Percentiles rank a stretch among this genome's conserved stretches.
These are phyloP conservation scores for Ambrosiella cleistominuta DNA, from an alignment of 2,329 filamentous ascomycete genomes.

Conservation along the genomic window DNA sequence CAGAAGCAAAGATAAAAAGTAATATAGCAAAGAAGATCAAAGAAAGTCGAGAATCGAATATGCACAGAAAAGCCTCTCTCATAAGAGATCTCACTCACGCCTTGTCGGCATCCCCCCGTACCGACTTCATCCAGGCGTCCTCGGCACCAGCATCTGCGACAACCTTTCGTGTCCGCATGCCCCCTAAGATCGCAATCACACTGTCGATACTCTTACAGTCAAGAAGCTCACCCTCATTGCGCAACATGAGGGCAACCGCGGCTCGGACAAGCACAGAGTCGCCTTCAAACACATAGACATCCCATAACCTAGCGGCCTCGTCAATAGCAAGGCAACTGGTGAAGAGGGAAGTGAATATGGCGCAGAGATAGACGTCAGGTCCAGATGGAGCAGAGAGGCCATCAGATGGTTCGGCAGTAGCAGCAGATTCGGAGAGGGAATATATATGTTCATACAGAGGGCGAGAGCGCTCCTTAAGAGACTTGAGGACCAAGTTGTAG, in stretches of 20 bases:
- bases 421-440: background rate
- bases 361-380: slow-evolving; percentile 37
- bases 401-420: background rate
- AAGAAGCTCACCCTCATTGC: slow-evolving; percentile 34
- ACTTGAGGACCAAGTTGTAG: slow-evolving; percentile 52
- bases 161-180: slow-evolving; percentile 20
- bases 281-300: slow-evolving; percentile 69
- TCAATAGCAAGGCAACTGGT: slow-evolving; percentile 47
- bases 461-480: slow-evolving; percentile 45
- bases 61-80: background rate
- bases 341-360: slow-evolving; percentile 48
- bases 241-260: slow-evolving; percentile 47
- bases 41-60: background rate
- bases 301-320: slow-evolving; percentile 57
- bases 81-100: slow-evolving; percentile 13
- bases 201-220: slow-evolving; percentile 28
- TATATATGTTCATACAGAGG: slow-evolving; percentile 46
- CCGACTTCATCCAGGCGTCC: slow-evolving; percentile 27
- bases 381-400: background rate
- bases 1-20: background rate
- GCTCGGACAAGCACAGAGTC: slow-evolving; percentile 55
- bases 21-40: background rate
- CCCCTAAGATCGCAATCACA: slow-evolving; percentile 24
- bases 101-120: slow-evolving; percentile 24
- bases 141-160: slow-evolving; percentile 29